Conservation (phyloP, 148 eudicot species). For the Amaranthus cruentus region DNA sequence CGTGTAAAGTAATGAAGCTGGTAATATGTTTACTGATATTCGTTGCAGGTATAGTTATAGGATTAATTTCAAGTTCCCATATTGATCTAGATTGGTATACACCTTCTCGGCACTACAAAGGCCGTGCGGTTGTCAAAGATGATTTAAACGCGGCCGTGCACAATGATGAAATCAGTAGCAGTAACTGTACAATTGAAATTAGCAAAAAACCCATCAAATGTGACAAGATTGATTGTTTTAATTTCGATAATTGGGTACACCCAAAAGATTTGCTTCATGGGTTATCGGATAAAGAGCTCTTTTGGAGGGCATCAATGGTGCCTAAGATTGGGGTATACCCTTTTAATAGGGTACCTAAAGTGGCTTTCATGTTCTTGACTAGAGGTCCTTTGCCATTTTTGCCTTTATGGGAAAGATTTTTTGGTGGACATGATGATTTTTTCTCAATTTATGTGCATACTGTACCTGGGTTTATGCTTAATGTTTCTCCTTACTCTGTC, state of each 20-base stretch:
- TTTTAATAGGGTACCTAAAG: constrained; percentile 52
- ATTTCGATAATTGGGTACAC: constrained; percentile 34
- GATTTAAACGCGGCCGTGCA: background rate
- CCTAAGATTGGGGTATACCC: constrained; percentile 56
- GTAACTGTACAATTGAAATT: constrained; percentile 18
- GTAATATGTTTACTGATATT: constrained; percentile 45
- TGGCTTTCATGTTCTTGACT: constrained; percentile 81
- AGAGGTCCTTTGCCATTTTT: constrained; percentile 67
- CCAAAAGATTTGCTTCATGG: constrained; percentile 46
- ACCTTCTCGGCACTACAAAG: constrained; percentile 15
- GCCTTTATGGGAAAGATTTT: constrained; percentile 85
- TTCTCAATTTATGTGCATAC: constrained; percentile 74
- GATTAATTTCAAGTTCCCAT: constrained; percentile 62
- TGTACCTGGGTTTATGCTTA: constrained; percentile 47
- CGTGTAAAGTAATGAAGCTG: constrained; percentile 39
- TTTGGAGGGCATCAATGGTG: constrained; percentile 84
- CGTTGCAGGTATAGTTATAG: constrained; percentile 63
- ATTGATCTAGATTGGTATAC: constrained; percentile 41
- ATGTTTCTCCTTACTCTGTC: constrained; percentile 53
- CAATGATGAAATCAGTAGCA: constrained; percentile 1
- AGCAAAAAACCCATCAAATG: background rate
- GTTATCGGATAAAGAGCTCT: constrained; percentile 57
- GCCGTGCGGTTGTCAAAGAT: background rate
- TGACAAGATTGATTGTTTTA: constrained; percentile 37
- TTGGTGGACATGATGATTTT: constrained; percentile 47